Percentiles rank a stretch among this genome's conserved stretches.
phyloP scores from a whole-genome alignment of 306 rosid genomes.

The Neltuma alba region DNA sequence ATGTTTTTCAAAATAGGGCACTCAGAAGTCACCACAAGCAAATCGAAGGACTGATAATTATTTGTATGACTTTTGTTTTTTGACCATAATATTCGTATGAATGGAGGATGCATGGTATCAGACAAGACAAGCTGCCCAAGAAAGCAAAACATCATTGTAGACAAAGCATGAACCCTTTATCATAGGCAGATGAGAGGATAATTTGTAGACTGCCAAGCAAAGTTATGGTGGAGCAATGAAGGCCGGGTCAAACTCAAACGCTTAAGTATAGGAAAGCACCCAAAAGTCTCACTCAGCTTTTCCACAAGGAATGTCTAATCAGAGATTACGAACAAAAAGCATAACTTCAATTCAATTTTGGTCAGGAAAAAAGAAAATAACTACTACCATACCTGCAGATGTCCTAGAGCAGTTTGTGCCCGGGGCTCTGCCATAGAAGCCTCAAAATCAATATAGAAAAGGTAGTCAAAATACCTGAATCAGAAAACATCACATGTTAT shows the following conservation, averaged over 20 bases:
- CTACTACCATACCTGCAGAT: conserved; percentile 52
- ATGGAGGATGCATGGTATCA: background rate
- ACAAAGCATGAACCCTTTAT: background rate
- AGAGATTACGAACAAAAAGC: background rate
- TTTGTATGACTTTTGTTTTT: background rate
- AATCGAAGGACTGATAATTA: background rate
- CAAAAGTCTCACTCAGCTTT: background rate
- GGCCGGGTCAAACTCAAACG: background rate
- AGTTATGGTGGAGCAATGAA: background rate
- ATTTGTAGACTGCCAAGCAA: background rate
- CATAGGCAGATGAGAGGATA: background rate
- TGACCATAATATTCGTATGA: background rate
- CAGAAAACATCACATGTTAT: conserved; percentile 2
- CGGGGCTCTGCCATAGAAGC: conserved; percentile 67
- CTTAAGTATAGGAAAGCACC: background rate
- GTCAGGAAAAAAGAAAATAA: conserved; percentile 22
- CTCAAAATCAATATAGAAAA: conserved; percentile 62
- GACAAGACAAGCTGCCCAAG: background rate
- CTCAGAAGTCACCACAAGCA: background rate
- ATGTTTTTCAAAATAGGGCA: conserved; percentile 9
- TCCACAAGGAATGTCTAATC: background rate
- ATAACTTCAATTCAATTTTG: conserved; percentile 20
- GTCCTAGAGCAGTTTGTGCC: conserved; percentile 57
- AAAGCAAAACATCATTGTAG: background rate
- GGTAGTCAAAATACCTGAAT: conserved; percentile 58